Evolutionary conservation across 768 basidiomycete species (phyloP), one percentile per base, ranked within the genome.

Genomic region (Lentinula boryana): DNA sequence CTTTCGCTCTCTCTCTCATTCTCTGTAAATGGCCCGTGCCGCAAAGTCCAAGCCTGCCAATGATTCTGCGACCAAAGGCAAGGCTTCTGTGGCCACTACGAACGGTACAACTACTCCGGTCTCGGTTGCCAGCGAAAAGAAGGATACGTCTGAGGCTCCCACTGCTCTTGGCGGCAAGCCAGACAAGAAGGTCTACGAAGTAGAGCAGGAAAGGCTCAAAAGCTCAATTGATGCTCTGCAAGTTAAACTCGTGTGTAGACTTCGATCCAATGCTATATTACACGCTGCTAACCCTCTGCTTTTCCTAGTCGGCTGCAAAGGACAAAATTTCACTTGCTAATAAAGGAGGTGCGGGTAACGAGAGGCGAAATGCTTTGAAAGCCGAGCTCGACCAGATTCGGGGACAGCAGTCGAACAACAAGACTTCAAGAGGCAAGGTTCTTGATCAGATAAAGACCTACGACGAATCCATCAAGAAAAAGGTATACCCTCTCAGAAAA

Each of bases 171-270:
- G 78, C 50, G 86, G 83, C 48, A 91, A 79, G 70, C 95, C 95
- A 35, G 95, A 97, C 82, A 94, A 93, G 75, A 81, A 80, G 52
- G 76, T 74, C n/a, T 89, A 89, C 71, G 91, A 97, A 57, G 81
- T 79, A 8, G 94, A 98, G 75, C 93, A 95, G 74, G 86, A 89
- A 57, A 84, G 74, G 68, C 76, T 95, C 65, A 93, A 89, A 74
- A 75, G 80, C 27, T 89, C 95, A 68, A 95, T 98, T 67, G 95
- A 95, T 62, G 79, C 75, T 51, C 73, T 94, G 53, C 93, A 97
- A 73, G 74, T 73, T 21, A 89, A 92, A 72, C 74, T 95, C 62
- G 96, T 93, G 67, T 70, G 93, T 83, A 50, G 50, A 38, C 63
- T 60, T 55, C 43, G 59, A 60, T 43, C 18, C 56, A 23, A 58